phyloP scores from a whole-genome alignment of 805 yeast genomes.

The Candida jianshihensis region DNA sequence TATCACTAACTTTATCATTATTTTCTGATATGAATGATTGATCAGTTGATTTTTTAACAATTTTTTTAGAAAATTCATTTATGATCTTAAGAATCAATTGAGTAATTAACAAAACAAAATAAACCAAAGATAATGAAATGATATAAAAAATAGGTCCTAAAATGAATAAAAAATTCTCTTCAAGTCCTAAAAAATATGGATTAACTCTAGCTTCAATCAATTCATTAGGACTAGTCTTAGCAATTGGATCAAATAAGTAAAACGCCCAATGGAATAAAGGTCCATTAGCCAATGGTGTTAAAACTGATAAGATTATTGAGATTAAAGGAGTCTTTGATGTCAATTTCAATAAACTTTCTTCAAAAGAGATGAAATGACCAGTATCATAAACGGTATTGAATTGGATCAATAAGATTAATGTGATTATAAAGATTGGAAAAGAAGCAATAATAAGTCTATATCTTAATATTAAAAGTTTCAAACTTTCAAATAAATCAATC shows the following conservation, averaged over 20 bases:
- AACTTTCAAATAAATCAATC: conserved; percentile 51
- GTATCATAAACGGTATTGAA: conserved; percentile 34
- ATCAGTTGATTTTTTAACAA: neutral
- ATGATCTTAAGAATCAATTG: conserved; percentile 2
- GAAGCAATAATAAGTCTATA: conserved; percentile 72
- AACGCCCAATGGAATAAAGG: conserved; percentile 31
- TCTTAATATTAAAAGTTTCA: conserved; percentile 64
- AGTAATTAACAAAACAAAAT: conserved; percentile 23
- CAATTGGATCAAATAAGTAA: conserved; percentile 46
- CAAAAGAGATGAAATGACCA: conserved; percentile 36
- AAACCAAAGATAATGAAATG: conserved; percentile 38
- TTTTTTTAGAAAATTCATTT: conserved; percentile 2
- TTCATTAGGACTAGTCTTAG: conserved; percentile 38
- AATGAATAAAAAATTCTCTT: conserved; percentile 47
- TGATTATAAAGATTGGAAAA: conserved; percentile 56
- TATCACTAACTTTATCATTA: neutral
- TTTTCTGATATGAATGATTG: neutral
- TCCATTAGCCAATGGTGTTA: conserved; percentile 33
- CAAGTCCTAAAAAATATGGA: conserved; percentile 61
- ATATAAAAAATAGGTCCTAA: conserved; percentile 52
- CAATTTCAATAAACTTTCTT: conserved; percentile 37
- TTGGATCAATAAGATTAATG: conserved; percentile 50
- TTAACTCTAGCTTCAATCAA: conserved; percentile 39
- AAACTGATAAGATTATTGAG: conserved; percentile 24
- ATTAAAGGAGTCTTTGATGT: conserved; percentile 21